Base-by-base conservation (phyloP, 2,329 filamentous ascomycete species). In the Acrocalymma vagum region DNA sequence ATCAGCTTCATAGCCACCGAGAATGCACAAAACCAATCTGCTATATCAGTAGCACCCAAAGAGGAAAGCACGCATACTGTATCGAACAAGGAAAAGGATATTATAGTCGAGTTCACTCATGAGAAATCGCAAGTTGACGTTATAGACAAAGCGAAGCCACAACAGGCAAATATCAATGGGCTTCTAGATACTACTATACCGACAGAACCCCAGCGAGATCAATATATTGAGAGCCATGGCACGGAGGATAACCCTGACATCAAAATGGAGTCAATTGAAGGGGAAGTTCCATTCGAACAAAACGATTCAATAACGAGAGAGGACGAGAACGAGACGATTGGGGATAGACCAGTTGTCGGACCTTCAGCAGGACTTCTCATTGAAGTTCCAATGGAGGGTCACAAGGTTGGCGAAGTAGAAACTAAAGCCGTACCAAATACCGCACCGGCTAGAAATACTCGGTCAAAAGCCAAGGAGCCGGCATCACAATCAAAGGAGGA, bases 251-350 rank as follows among this genome's bases (percentile, higher is more conserved):
- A 57, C 22, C 42, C 59, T 4, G 53, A 61, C 24, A 38, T 65
- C 21, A 62, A 67, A 29, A 49, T 65, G 34, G 64, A 67, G 28
- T 62, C 61, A 9, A 55, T 64, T 13, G 65, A 67, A 29, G 61
- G 63, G 10, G 51, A 39, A 10, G 41, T 44, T 1, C 11, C 33
- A 7, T 48, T 43, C 11, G 29, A 50, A 6, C 10, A 21, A 22
- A 39, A 39, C n/a, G 40, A 51, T 23, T 31, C 33, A 4, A 30
- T 45, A n/a, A 20, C 21, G 8, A 33, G 48, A 14, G 15, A 46
- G 5, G 38, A 49, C 10, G 34, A 40, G 3, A 24, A 27, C 4
- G 26, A 39, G 2, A 22, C 42, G 16, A 13, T 26, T 15, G 39
- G n/a, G 13, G 21, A 14, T 23, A 37, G 9, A 6, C n/a, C 26